phyloP scores from a whole-genome alignment of 2,329 filamentous ascomycete species.

The Akanthomyces lecanii region DNA sequence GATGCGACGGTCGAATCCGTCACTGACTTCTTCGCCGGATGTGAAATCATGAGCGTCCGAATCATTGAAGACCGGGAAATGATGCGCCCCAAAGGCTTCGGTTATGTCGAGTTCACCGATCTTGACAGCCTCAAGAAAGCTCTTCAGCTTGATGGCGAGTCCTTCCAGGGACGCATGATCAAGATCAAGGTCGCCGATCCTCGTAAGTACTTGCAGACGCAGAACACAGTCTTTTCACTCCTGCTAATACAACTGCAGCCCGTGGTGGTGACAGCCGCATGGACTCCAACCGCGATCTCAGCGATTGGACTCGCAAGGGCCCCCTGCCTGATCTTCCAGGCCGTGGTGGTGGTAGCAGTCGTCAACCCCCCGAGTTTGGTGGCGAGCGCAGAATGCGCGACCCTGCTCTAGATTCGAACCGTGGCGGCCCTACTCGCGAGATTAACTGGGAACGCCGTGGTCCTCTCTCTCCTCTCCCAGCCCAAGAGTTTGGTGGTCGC shows the following conservation, averaged over 20 bases:
- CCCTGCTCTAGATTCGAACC: constrained; percentile 52
- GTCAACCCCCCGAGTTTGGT: constrained; percentile 47
- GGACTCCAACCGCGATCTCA: constrained; percentile 72
- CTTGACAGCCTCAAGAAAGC: constrained; percentile 90
- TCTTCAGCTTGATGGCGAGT: constrained; percentile 73
- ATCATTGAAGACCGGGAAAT: constrained; percentile 96
- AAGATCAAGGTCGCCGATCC: constrained; percentile 95
- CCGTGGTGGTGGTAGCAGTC: constrained; percentile 38
- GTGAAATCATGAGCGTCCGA: constrained; percentile 83
- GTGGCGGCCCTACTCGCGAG: constrained; percentile 53
- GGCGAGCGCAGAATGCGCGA: constrained; percentile 64
- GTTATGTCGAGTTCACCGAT: constrained; percentile 89
- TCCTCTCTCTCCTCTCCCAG: constrained; percentile 70
- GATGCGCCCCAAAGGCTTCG: constrained; percentile 93
- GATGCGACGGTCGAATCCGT: constrained; percentile 83
- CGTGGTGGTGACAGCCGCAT: constrained; percentile 66
- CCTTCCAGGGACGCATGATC: constrained; percentile 84
- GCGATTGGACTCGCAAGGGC: constrained; percentile 90
- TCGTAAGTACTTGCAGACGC: constrained; percentile 57
- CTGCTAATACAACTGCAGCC: constrained; percentile 53
- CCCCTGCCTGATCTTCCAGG: constrained; percentile 71
- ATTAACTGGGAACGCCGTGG: constrained; percentile 94
- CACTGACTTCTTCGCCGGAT: constrained; percentile 77
- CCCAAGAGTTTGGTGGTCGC: constrained; percentile 44
- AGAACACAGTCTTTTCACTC: not conserved